Evolutionary conservation across 148 eudicot species (phyloP).

Genomic region (Diospyros kaki): DNA sequence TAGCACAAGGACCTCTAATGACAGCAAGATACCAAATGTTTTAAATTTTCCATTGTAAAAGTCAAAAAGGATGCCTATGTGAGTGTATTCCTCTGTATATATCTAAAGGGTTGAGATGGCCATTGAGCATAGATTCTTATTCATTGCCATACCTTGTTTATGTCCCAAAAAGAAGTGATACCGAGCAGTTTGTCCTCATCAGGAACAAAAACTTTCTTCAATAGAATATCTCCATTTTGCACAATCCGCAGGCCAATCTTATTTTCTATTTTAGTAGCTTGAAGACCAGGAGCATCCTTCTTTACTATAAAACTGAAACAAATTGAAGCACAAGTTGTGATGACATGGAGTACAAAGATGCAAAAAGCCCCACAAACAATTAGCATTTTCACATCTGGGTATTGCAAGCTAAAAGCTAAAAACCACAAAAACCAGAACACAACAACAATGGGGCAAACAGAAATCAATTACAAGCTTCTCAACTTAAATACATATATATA

Average conservation of each 20-base stretch:
- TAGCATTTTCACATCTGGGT: neutral
- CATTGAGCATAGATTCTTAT: neutral
- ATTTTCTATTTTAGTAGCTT: slow-evolving; percentile 77
- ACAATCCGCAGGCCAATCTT: slow-evolving; percentile 90
- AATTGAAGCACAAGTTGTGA: neutral
- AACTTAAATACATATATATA: too few relatives aligned
- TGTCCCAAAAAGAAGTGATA: slow-evolving; percentile 87
- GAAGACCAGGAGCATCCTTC: slow-evolving; percentile 78
- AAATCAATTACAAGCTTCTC: neutral
- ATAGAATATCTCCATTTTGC: slow-evolving; percentile 85
- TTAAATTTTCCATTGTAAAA: too few relatives aligned
- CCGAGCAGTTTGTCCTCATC: slow-evolving; percentile 83
- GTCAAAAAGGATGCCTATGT: too few relatives aligned
- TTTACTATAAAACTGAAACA: slow-evolving; percentile 62
- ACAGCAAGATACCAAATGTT: too few relatives aligned
- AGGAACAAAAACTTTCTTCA: slow-evolving; percentile 76
- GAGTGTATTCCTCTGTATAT: too few relatives aligned
- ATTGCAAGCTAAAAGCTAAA: slow-evolving; percentile 4
- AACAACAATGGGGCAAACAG: neutral
- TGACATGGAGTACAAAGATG: neutral
- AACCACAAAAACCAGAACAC: neutral
- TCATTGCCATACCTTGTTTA: slow-evolving; percentile 58
- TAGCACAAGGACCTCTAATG: too few relatives aligned
- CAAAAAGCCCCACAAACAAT: neutral
- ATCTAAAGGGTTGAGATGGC: too few relatives aligned